Evolutionary conservation across 371 early-diverging fungal genomes (phyloP).

Genomic region (Antonospora locustae): DNA sequence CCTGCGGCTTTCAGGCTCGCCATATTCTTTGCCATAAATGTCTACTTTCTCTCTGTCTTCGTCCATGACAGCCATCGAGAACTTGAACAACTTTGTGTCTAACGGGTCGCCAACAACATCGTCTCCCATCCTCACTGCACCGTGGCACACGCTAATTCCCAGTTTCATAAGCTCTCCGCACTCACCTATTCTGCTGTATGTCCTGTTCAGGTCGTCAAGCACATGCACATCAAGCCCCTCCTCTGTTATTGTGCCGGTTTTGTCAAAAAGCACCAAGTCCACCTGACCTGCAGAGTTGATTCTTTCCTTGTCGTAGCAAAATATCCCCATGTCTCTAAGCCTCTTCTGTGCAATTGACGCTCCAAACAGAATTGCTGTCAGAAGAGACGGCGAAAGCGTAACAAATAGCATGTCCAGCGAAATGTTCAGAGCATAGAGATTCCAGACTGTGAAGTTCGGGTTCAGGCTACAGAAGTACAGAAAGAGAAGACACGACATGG

Average conservation of each 20-base stretch:
- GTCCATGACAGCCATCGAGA: conserved; percentile 59
- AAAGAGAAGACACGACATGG: conserved; percentile 55
- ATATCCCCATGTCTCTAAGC: conserved; percentile 66
- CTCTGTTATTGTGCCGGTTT: conserved; percentile 95
- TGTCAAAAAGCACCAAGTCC: conserved; percentile 91
- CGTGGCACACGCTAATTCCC: conserved; percentile 84
- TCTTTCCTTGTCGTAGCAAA: conserved; percentile 75
- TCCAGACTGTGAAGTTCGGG: conserved; percentile 53
- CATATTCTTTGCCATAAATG: conserved; percentile 18
- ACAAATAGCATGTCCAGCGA: conserved; percentile 58
- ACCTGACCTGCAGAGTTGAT: conserved; percentile 86
- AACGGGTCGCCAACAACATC: conserved; percentile 85
- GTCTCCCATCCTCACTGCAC: conserved; percentile 71
- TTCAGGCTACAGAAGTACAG: conserved; percentile 6
- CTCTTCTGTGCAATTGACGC: conserved; percentile 74
- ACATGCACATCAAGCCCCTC: conserved; percentile 88
- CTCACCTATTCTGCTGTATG: neutral
- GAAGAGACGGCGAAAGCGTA: conserved; percentile 58
- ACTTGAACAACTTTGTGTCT: conserved; percentile 92
- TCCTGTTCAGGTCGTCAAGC: conserved; percentile 56
- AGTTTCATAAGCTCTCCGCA: conserved; percentile 4
- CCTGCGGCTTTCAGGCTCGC: conserved; percentile 58
- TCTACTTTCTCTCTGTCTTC: neutral
- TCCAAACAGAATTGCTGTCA: conserved; percentile 86
- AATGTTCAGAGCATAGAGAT: conserved; percentile 77